A percentile compares a stretch with the other conserved stretches of the same genome.
phyloP scores from a whole-genome alignment of 371 early-diverging fungal genomes.

The Ordospora colligata region DNA sequence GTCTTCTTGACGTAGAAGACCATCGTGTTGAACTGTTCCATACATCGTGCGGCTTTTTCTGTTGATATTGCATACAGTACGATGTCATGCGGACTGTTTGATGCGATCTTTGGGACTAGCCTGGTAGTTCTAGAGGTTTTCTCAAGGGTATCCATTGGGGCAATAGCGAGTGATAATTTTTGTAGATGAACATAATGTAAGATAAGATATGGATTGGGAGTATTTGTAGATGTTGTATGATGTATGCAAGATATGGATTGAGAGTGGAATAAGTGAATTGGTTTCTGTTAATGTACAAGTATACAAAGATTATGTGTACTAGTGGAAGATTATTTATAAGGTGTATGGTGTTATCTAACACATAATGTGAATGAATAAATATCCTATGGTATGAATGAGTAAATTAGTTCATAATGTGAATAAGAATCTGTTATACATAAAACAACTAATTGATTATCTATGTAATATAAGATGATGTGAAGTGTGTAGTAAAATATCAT shows the following conservation, averaged over 20 bases:
- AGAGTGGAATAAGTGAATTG: not conserved
- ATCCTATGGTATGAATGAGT: too few relatives aligned
- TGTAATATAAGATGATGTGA: too few relatives aligned
- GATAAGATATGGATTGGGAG: not conserved
- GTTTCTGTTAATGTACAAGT: not conserved
- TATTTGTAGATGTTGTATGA: not conserved
- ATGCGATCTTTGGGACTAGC: conserved; percentile 10
- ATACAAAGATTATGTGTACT: too few relatives aligned
- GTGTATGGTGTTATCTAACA: too few relatives aligned
- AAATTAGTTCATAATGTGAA: not conserved
- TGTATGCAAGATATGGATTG: too few relatives aligned
- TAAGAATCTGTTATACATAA: too few relatives aligned
- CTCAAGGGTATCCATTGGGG: not conserved
- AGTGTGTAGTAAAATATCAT: too few relatives aligned
- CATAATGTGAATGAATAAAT: too few relatives aligned
- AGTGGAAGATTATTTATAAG: too few relatives aligned
- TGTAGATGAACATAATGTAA: too few relatives aligned
- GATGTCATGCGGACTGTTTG: conserved; percentile 61
- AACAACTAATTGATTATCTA: too few relatives aligned
- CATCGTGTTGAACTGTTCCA: conserved; percentile 94
- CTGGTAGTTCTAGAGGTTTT: not conserved
- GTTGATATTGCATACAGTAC: conserved; percentile 84
- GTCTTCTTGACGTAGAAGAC: conserved; percentile 86
- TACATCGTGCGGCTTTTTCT: conserved; percentile 93
- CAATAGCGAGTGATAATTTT: not conserved